phyloP scores from a whole-genome alignment of 257 asterid genomes.

The Echium plantagineum region DNA sequence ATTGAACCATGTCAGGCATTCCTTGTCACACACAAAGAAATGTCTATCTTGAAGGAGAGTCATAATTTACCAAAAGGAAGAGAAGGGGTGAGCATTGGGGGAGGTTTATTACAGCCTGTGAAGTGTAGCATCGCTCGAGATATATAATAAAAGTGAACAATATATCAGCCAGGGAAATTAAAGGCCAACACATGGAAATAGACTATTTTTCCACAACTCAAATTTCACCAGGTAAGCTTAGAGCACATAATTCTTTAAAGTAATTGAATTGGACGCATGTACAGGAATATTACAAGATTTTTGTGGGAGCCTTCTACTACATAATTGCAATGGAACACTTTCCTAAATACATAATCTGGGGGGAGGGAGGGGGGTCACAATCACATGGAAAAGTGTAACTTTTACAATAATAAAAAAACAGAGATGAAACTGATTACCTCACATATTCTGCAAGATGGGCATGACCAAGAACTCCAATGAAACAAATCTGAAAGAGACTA shows the following conservation, averaged over 20 bases:
- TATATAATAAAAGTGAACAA: too few species aligned
- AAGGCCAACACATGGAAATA: not conserved
- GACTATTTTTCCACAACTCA: not conserved
- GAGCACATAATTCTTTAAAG: not conserved
- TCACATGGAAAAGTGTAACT: not conserved
- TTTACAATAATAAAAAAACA: not conserved
- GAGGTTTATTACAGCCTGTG: not conserved
- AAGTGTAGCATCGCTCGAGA: not conserved
- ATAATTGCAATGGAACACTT: not conserved
- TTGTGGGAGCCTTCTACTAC: not conserved
- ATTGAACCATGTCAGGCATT: not conserved
- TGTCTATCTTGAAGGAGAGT: not conserved
- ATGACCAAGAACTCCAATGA: constrained; percentile 97
- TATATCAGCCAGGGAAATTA: not conserved
- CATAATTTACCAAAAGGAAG: not conserved
- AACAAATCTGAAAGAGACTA: constrained; percentile 64
- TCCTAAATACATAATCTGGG: not conserved
- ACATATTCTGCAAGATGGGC: constrained; percentile 89
- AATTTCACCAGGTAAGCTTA: not conserved
- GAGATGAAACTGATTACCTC: constrained; percentile 49
- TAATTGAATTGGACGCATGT: not conserved
- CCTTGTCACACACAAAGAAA: not conserved
- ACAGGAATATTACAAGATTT: not conserved
- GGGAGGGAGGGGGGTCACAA: not conserved
- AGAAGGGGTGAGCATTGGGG: too few species aligned